Evolutionary conservation across 345 rosid genomes (phyloP).

Genomic region (Moringa oleifera): DNA sequence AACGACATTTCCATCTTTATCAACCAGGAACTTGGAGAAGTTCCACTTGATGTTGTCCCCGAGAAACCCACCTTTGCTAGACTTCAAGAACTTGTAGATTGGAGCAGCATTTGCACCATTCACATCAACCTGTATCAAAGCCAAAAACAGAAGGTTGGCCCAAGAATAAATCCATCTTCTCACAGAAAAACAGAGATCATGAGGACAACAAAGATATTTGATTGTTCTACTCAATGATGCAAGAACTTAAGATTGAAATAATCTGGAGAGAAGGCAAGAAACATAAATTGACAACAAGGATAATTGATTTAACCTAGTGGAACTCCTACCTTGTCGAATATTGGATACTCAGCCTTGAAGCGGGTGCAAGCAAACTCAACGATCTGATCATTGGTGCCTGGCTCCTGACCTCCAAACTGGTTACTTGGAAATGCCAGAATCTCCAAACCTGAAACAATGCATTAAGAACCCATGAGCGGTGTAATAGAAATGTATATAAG

Average conservation of each 20-base stretch:
- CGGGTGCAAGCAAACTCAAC: constrained; percentile 74
- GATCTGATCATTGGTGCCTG: constrained; percentile 73
- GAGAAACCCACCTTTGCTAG: constrained; percentile 72
- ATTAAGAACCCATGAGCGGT: not conserved
- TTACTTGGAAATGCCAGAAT: constrained; percentile 92
- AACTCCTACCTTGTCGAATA: constrained; percentile 66
- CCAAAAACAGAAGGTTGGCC: not conserved
- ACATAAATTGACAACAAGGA: no score
- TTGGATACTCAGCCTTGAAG: constrained; percentile 92
- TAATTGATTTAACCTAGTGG: no score
- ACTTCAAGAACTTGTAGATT: constrained; percentile 75
- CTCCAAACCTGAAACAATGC: constrained; percentile 52
- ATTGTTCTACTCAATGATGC: no score
- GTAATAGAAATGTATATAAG: not conserved
- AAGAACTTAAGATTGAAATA: no score
- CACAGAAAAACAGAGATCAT: not conserved
- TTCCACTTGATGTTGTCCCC: constrained; percentile 86
- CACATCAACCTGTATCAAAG: constrained; percentile 60
- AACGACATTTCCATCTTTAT: constrained; percentile 66
- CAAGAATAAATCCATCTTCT: not conserved
- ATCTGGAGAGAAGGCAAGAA: no score
- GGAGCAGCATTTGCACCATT: constrained; percentile 76
- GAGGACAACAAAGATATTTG: no score
- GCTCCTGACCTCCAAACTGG: constrained; percentile 89
- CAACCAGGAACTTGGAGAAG: constrained; percentile 77